Conservation (phyloP, 768 basidiomycete species). For the Krasilnikovozyma curviuscula region DNA sequence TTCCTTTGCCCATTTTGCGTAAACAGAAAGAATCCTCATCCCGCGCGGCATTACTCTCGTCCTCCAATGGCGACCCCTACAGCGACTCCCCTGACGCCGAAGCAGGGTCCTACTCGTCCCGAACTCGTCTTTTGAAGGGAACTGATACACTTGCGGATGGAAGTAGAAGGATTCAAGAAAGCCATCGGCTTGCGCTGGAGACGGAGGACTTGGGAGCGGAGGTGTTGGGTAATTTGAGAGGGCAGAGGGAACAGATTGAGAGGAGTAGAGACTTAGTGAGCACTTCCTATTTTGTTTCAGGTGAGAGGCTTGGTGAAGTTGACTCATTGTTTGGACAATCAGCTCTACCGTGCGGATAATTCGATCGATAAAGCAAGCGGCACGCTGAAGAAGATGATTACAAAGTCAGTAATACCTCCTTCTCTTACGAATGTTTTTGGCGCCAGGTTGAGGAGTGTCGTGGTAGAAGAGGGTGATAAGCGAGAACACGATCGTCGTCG, state of each 20-base stretch:
- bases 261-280: slow-evolving; percentile 73
- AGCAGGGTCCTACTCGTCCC: slow-evolving; percentile 37
- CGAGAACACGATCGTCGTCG: no score
- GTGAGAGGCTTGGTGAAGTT: neutral
- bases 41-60: slow-evolving; percentile 56
- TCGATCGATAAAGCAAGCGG: slow-evolving; percentile 79
- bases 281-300: neutral
- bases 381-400: slow-evolving; percentile 87
- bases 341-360: slow-evolving; percentile 71
- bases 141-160: slow-evolving; percentile 61
- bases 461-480: no score
- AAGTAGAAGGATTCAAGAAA: slow-evolving; percentile 63
- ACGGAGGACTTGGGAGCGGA: slow-evolving; percentile 91
- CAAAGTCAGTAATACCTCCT: slow-evolving; percentile 75
- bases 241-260: slow-evolving; percentile 85
- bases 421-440: no score
- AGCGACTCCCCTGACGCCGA: slow-evolving; percentile 33
- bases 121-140: slow-evolving; percentile 59
- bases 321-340: neutral
- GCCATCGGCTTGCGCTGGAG: slow-evolving; percentile 79
- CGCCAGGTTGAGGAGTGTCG: no score
- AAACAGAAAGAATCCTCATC: slow-evolving; percentile 51
- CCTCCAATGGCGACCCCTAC: slow-evolving; percentile 38
- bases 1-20: slow-evolving; percentile 28
- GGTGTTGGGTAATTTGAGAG: slow-evolving; percentile 63